Evolutionary conservation across 1,139 yeast species (phyloP).

Genomic region (Scheffersomyces lignicola): DNA sequence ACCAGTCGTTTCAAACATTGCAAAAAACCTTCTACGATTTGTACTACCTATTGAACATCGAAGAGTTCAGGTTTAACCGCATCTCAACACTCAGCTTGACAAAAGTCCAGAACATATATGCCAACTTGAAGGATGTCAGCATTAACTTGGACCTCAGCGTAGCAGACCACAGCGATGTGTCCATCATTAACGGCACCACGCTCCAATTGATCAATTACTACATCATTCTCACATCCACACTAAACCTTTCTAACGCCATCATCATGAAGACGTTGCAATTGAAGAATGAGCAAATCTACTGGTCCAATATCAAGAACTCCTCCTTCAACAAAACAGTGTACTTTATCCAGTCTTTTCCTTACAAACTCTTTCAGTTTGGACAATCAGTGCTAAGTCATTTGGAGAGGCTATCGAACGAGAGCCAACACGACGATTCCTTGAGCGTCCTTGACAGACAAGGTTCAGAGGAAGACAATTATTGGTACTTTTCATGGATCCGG

Average conservation of each 20-base stretch:
- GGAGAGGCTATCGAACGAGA: neutral
- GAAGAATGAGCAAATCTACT: conserved; percentile 37
- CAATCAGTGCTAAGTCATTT: conserved; percentile 11
- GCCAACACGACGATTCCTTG: neutral
- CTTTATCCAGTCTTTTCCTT: conserved; percentile 36
- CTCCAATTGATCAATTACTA: conserved; percentile 25
- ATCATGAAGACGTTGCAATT: conserved; percentile 36
- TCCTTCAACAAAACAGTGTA: conserved; percentile 27
- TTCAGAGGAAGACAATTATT: conserved; percentile 18
- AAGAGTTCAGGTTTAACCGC: conserved; percentile 21
- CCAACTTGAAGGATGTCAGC: conserved; percentile 7
- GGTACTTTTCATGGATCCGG: conserved; percentile 11
- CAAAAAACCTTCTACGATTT: conserved; percentile 26
- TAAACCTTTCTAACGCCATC: conserved; percentile 32
- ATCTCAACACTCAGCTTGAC: conserved; percentile 16
- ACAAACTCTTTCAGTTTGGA: conserved; percentile 18
- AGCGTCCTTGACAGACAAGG: conserved; percentile 7
- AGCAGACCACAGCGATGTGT: conserved; percentile 3
- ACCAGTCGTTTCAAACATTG: conserved; percentile 18
- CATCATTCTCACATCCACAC: conserved; percentile 23
- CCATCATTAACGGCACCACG: conserved; percentile 8
- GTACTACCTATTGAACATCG: conserved; percentile 23
- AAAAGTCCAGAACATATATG: conserved; percentile 13
- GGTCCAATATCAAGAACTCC: conserved; percentile 33
- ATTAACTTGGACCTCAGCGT: conserved; percentile 1